These are phyloP conservation scores for Orbilia ellipsospora DNA, from an alignment of 2,329 filamentous ascomycete species.

Conservation along the genomic window DNA sequence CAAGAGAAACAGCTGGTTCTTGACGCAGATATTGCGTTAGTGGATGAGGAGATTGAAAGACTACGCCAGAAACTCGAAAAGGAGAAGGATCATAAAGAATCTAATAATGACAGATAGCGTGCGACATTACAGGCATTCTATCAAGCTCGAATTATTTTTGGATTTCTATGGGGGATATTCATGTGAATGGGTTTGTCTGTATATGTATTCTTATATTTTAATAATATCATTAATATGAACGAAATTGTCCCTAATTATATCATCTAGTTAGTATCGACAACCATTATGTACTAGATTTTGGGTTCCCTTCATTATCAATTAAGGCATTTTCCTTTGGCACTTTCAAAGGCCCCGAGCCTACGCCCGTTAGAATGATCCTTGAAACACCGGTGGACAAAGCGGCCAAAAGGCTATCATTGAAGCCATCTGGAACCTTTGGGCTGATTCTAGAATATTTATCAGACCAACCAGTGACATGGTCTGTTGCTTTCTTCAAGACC, in stretches of 20 bases:
- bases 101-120: background rate
- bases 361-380: conserved; percentile 88
- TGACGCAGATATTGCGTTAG: conserved; percentile 47
- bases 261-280: no score
- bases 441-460: conserved; percentile 68
- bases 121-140: background rate
- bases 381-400: conserved; percentile 82
- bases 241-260: no score
- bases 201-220: background rate
- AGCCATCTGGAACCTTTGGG: conserved; percentile 67
- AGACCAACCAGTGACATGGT: conserved; percentile 79
- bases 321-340: conserved; percentile 70
- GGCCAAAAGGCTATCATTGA: conserved; percentile 74
- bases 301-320: conserved; percentile 42
- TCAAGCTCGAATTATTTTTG: no score
- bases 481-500: conserved; percentile 74
- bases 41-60: conserved; percentile 48
- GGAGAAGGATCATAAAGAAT: background rate
- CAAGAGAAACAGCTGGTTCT: conserved; percentile 33
- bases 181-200: background rate
- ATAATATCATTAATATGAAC: no score
- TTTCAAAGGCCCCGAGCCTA: conserved; percentile 87
- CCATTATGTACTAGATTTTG: conserved; percentile 28
- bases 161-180: background rate
- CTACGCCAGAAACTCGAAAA: conserved; percentile 24